phyloP scores from a whole-genome alignment of 2,329 filamentous ascomycete species.

The Aspergillus unguis region DNA sequence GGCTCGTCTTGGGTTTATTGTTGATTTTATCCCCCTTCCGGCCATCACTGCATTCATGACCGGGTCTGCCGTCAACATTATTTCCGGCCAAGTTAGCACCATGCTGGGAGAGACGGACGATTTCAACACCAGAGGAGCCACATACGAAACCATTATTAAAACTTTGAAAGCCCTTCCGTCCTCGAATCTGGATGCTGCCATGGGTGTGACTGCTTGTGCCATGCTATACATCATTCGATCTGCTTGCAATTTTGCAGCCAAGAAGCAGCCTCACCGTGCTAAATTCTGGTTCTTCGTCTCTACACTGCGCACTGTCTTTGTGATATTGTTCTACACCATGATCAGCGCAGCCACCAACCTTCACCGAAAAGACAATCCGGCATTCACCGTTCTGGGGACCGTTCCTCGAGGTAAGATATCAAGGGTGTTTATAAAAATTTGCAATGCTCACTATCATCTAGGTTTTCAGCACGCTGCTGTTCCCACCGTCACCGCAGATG shows the following conservation, averaged over 20 bases:
- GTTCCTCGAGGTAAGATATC: conserved; percentile 67
- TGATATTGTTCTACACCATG: conserved; percentile 87
- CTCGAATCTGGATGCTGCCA: conserved; percentile 72
- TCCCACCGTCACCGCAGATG: conserved; percentile 62
- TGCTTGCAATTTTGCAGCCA: conserved; percentile 62
- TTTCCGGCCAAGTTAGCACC: conserved; percentile 73
- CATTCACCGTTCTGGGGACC: conserved; percentile 69
- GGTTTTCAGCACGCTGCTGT: conserved; percentile 77
- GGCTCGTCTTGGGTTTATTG: conserved; percentile 78
- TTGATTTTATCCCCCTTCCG: conserved; percentile 86
- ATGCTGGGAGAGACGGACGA: conserved; percentile 69
- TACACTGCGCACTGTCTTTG: conserved; percentile 84
- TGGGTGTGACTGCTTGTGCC: conserved; percentile 78
- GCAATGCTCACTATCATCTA: conserved; percentile 20
- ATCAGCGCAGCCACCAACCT: conserved; percentile 84
- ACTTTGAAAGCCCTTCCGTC: conserved; percentile 68
- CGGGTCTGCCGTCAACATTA: conserved; percentile 86
- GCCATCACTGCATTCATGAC: conserved; percentile 97
- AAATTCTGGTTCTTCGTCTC: conserved; percentile 86
- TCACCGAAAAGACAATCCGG: conserved; percentile 58
- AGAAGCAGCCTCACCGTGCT: conserved; percentile 64
- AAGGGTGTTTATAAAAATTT: too few species aligned
- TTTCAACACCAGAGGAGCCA: conserved; percentile 71
- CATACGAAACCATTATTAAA: conserved; percentile 81
- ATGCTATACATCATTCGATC: conserved; percentile 74